A percentile compares a stretch with the other conserved stretches of the same genome.
Evolutionary conservation across 495 filamentous ascomycete genomes (phyloP).

Genomic region (Penicillium psychrofluorescens): DNA sequence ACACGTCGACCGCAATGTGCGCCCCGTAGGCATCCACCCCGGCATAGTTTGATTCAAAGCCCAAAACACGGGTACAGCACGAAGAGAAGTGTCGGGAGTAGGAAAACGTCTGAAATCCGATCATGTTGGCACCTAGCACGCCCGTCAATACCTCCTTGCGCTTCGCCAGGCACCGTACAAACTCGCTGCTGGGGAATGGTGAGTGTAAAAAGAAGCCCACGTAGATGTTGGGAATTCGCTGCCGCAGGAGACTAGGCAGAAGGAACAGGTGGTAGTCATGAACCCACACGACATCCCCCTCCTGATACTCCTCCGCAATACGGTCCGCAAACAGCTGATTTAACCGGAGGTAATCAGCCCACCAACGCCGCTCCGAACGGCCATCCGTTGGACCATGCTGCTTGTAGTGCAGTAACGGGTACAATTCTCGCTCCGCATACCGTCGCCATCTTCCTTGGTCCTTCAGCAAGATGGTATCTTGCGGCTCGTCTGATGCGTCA

Average conservation of each 20-base stretch:
- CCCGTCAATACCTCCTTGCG: constrained; percentile 84
- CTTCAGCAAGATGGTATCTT: constrained; percentile 60
- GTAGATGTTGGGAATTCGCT: constrained; percentile 74
- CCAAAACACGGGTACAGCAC: constrained; percentile 81
- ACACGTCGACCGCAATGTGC: constrained; percentile 81
- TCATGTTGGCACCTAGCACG: constrained; percentile 79
- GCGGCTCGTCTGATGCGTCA: constrained; percentile 56
- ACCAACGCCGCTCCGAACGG: constrained; percentile 67
- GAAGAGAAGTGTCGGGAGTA: constrained; percentile 89
- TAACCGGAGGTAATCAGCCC: constrained; percentile 82
- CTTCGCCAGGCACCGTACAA: constrained; percentile 75
- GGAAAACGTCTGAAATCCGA: constrained; percentile 89
- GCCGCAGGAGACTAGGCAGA: constrained; percentile 75
- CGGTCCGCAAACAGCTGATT: constrained; percentile 83
- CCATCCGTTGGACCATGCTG: constrained; percentile 83
- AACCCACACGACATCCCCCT: constrained; percentile 82
- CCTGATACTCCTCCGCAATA: constrained; percentile 77
- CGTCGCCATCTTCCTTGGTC: constrained; percentile 77
- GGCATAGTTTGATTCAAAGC: constrained; percentile 69
- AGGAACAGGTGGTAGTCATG: constrained; percentile 90
- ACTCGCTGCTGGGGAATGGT: constrained; percentile 91
- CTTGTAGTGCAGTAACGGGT: constrained; percentile 89
- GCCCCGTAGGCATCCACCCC: constrained; percentile 84
- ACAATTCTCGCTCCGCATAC: constrained; percentile 84
- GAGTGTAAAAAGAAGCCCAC: constrained; percentile 89